Evolutionary conservation across 805 yeast genomes (phyloP), one percentile per base, ranked within the genome.

Genomic region (Hanseniaspora lachancei): DNA sequence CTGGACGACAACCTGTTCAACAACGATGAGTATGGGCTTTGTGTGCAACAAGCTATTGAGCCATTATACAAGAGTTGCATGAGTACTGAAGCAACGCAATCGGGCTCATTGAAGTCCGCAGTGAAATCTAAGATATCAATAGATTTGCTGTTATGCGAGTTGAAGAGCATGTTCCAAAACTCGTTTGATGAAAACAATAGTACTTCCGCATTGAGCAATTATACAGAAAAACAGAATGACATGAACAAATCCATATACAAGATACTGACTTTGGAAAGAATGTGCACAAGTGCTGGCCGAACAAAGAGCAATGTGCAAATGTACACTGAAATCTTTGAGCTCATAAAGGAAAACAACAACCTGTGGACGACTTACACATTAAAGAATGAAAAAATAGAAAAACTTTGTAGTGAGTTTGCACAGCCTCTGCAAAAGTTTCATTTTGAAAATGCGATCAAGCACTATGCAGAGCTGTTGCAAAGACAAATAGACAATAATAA

Each of bases 291-390:
- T 38, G 18, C 21, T 41, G 6, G 15, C 23, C n/a, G 13, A 9
- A 18, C 18, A 16, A 18, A 3, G 20, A 9, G 1, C 1, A 32
- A 32, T 5, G 18, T 18, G 16, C 18, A 29, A 20, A 29, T 29
- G 18, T 52, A 52, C 32, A 41, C 27, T 38, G 46, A 44, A 10
- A 35, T 46, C 2, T 39, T 52, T 7, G 47, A 44, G n/a, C 23
- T 52, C 5, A 21, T 52, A 3, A 52, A 52, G 47, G 10, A 38
- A 21, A 46, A 52, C 16, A n/a, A 9, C 16, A 44, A 41, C 16
- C 16, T 44, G n/a, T 52, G 55, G 55, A 52, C 55, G 4, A 36
- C 49, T 1, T 52, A 36, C 39, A 32, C 49, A 4, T 20, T 52
- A 1, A 52, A 52, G 20, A 44, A 18, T n/a, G 50, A 52, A 20